Conservation (phyloP, 1,284 basidiomycete genomes). For the Stereum hirsutum region DNA sequence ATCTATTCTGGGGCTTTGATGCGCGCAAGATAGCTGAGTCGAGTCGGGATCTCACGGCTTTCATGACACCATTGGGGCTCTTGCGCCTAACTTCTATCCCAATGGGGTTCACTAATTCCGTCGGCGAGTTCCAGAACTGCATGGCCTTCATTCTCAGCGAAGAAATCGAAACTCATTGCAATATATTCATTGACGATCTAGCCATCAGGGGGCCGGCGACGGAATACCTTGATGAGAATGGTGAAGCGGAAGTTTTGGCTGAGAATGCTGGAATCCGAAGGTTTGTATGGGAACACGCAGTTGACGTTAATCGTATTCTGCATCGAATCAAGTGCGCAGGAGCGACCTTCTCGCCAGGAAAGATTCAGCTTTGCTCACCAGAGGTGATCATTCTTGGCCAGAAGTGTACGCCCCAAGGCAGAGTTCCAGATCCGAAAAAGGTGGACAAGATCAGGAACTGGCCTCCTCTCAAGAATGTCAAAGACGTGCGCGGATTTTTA, state of each 20-base stretch:
- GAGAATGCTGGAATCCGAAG: constrained; percentile 23
- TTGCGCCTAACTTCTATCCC: constrained; percentile 5
- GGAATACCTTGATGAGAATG: constrained; percentile 13
- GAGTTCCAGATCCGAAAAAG: constrained; percentile 17
- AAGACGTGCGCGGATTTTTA: constrained; percentile 21
- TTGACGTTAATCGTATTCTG: constrained; percentile 20
- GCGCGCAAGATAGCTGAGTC: neutral
- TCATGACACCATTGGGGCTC: constrained; percentile 9
- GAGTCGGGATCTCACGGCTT: constrained; percentile 1
- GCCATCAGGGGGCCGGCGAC: constrained; percentile 8
- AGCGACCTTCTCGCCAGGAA: constrained; percentile 14
- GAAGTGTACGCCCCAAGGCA: constrained; percentile 13
- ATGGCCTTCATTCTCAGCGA: constrained; percentile 5
- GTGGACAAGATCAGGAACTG: constrained; percentile 20
- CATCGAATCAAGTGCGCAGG: constrained; percentile 14
- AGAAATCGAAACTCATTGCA: constrained; percentile 15
- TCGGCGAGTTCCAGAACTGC: neutral
- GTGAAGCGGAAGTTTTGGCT: constrained; percentile 17
- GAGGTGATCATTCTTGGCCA: constrained; percentile 15
- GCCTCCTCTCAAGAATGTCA: constrained; percentile 13
- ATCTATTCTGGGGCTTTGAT: constrained; percentile 21
- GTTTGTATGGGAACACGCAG: constrained; percentile 26
- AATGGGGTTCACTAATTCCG: constrained; percentile 11
- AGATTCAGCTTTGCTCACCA: constrained; percentile 10
- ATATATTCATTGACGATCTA: constrained; percentile 18